These are phyloP conservation scores for Haplographium delicatum DNA, from an alignment of 495 filamentous ascomycete genomes.

Conservation along the genomic window DNA sequence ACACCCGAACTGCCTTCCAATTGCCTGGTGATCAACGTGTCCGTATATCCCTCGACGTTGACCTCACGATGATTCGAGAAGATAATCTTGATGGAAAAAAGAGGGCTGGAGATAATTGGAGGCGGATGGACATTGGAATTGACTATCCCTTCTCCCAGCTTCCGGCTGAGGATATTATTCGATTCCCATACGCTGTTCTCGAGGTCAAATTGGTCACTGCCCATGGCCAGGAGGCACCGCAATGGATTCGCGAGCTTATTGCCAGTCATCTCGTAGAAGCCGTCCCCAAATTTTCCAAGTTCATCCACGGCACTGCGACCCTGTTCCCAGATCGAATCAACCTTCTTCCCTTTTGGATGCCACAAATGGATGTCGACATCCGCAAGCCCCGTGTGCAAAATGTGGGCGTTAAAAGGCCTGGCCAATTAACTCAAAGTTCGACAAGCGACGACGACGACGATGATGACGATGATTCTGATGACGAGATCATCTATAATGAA, in stretches of 20 bases:
- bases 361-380: conserved; percentile 97
- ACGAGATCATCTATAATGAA: neutral
- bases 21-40: conserved; percentile 93
- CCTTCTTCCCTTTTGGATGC: conserved; percentile 93
- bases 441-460: conserved; percentile 70
- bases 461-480: conserved; percentile 47
- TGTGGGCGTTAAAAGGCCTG: conserved; percentile 77
- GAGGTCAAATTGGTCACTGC: conserved; percentile 99
- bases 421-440: conserved; percentile 63
- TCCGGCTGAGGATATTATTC: conserved; percentile 73
- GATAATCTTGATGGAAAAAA: conserved; percentile 82
- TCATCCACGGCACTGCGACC: conserved; percentile 89
- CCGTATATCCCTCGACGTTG: conserved; percentile 94
- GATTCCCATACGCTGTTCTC: conserved; percentile 93
- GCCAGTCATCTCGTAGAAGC: conserved; percentile 94
- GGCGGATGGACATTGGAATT: conserved; percentile 95
- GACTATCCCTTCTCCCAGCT: conserved; percentile 93
- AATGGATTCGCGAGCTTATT: conserved; percentile 91
- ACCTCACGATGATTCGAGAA: conserved; percentile 89
- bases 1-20: conserved; percentile 97
- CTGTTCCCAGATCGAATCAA: conserved; percentile 84
- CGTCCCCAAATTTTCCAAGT: conserved; percentile 98
- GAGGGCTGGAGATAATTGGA: conserved; percentile 85
- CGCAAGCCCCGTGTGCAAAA: conserved; percentile 80
- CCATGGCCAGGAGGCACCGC: conserved; percentile 90